A percentile compares a stretch with the other conserved stretches of the same genome.
These are phyloP conservation scores for Cytospora schulzeri DNA, from an alignment of 2,329 filamentous ascomycete species.

Conservation along the genomic window DNA sequence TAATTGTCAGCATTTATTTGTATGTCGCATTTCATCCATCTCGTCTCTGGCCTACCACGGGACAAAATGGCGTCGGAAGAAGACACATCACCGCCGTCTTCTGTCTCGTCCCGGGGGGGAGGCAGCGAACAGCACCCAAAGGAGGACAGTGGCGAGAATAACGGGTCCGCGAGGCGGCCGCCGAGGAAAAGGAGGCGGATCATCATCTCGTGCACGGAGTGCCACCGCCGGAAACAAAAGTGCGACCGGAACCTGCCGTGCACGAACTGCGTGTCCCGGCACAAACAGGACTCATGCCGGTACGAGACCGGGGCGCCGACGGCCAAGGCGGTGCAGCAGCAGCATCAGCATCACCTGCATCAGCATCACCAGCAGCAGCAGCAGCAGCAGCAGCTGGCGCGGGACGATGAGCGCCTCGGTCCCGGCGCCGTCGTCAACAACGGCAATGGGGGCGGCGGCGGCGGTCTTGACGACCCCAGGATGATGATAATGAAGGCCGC, in stretches of 20 bases:
- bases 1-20: neutral
- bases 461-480: neutral
- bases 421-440: neutral
- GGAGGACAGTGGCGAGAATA: neutral
- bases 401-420: constrained; percentile 16
- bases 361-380: too few relatives aligned
- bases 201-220: constrained; percentile 66
- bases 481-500: neutral
- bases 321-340: constrained; percentile 37
- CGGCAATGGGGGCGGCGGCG: too few relatives aligned
- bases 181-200: constrained; percentile 60
- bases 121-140: constrained; percentile 9
- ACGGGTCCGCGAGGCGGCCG: constrained; percentile 38
- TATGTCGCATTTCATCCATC: neutral
- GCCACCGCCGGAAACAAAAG: constrained; percentile 66
- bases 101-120: constrained; percentile 17
- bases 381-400: neutral
- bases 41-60: neutral
- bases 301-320: constrained; percentile 57
- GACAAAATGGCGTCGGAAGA: constrained; percentile 11
- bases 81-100: constrained; percentile 18
- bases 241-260: constrained; percentile 64
- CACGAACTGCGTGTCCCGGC: constrained; percentile 59
- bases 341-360: neutral
- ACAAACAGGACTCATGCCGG: constrained; percentile 56